Conservation (phyloP, 305 asterid species). For the Fraxinus ornus region DNA sequence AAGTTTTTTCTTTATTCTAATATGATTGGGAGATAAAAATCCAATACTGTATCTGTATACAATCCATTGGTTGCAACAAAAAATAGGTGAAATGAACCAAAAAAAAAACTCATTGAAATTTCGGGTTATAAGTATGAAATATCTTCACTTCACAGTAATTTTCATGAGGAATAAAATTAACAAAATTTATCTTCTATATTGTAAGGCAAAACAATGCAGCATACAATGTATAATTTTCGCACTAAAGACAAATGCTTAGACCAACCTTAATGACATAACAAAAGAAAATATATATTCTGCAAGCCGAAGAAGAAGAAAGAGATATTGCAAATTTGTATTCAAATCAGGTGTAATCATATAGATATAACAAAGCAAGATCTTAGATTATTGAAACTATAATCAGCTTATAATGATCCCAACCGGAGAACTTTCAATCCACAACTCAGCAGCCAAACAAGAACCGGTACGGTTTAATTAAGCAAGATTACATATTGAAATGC, state of each 20-base stretch:
- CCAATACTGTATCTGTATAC: background rate
- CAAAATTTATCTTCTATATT: background rate
- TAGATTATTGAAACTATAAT: background rate
- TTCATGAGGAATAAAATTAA: background rate
- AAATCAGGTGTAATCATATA: background rate
- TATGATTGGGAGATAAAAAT: background rate
- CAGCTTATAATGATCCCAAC: background rate
- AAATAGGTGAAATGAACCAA: background rate
- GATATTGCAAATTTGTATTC: background rate
- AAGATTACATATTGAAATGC: conserved; percentile 13
- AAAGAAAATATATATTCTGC: background rate
- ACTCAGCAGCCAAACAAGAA: background rate
- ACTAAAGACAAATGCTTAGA: background rate
- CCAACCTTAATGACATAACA: background rate
- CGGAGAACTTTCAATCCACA: background rate
- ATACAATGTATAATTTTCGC: background rate
- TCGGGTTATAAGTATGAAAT: background rate
- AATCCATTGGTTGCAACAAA: background rate
- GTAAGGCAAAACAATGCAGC: background rate
- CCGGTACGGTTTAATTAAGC: background rate
- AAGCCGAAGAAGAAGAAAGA: background rate
- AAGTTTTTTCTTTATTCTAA: background rate
- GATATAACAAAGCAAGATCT: background rate
- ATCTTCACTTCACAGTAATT: background rate
- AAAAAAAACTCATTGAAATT: background rate